Conservation (phyloP, 768 basidiomycete species). For the Daedaleopsis nitida region DNA sequence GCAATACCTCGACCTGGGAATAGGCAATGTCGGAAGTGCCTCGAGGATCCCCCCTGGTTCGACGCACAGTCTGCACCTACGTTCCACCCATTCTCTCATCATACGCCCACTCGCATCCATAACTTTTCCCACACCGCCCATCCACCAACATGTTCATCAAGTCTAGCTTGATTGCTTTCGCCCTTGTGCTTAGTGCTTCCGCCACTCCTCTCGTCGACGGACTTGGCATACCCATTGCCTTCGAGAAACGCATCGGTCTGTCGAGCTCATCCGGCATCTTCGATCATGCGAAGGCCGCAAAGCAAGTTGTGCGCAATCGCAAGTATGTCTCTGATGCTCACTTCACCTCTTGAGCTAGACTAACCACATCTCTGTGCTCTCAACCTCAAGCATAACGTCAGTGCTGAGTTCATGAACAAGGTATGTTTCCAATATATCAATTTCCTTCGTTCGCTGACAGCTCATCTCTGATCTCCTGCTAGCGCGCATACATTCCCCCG, state of each 20-base stretch:
- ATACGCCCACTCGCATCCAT: not conserved
- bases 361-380: not conserved
- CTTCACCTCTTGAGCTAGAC: not conserved
- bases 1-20: no score
- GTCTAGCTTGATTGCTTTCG: conserved; percentile 27
- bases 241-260: conserved; percentile 28
- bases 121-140: not conserved
- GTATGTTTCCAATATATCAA: not conserved
- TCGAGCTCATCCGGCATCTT: conserved; percentile 33
- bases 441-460: not conserved
- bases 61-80: not conserved
- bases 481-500: conserved; percentile 34
- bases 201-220: conserved; percentile 27
- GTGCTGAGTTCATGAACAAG: conserved; percentile 11
- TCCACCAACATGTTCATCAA: conserved; percentile 34
- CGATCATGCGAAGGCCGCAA: conserved; percentile 30
- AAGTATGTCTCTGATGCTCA: conserved; percentile 27
- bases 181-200: conserved; percentile 28
- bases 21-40: not conserved
- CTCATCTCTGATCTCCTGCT: not conserved
- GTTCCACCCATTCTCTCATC: not conserved
- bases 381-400: conserved; percentile 37
- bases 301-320: conserved; percentile 24
- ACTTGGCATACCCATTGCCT: conserved; percentile 24
- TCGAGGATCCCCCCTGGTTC: not conserved